Evolutionary conservation across 2,329 filamentous ascomycete genomes (phyloP), one percentile per base, ranked within the genome.

Genomic region (Verticillium tricorpus): DNA sequence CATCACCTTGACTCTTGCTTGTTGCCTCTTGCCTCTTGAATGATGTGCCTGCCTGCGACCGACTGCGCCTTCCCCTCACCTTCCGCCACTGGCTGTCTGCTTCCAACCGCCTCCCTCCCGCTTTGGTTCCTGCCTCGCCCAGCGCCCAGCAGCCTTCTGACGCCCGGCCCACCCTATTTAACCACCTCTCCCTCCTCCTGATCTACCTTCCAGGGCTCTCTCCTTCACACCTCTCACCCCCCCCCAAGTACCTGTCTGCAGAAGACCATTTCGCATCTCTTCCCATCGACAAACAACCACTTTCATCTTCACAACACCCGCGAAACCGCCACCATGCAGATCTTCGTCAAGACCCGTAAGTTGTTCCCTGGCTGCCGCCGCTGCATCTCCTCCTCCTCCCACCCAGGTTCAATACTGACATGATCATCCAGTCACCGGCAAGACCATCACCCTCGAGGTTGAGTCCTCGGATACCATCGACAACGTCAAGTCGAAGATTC

Each of bases 281-380:
- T 61, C 58, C 61, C 52, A 61, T 62, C 62, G 57, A 62, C 28
- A 32, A 45, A 39, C 39, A 28, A 52, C 14, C 15, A 12, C 39
- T 28, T 32, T 58, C 56, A 35, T 58, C 58, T 32, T 9, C 45
- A 22, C 58, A 59, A 37, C 31, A 58, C 22, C 17, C 37, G 22
- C 56, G 34, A 67, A 70, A 70, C 70, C 73, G 75, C 68, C 79
- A 88, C 69, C 78, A 96, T 97, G 93, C 93, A 97, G 86, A 97
- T 97, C 85, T 97, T 97, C 80, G 93, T 97, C 73, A 97, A 97
- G 89, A 97, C 93, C 71, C 86, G 89, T 92, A 83, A 85, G 89
- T 89, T 71, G 5, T 28, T 39, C 70, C 67, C 59, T 64, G 67
- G 35, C 25, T 45, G 32, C 31, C 50, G 9, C 32, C 58, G 31